Base-by-base conservation (phyloP, 2,329 filamentous ascomycete genomes). In the Didymella pinodella region DNA sequence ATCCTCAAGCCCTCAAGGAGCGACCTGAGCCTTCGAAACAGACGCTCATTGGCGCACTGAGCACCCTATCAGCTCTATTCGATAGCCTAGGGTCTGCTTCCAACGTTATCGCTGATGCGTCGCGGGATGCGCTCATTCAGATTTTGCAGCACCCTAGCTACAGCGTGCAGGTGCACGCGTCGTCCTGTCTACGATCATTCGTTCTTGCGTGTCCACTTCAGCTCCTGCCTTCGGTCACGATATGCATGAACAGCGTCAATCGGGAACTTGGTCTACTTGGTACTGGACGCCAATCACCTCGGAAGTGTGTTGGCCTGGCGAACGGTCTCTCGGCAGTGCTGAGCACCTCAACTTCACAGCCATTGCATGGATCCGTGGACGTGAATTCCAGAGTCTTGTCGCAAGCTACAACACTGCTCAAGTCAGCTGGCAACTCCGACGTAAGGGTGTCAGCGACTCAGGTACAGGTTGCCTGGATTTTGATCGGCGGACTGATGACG, bases 401-500 rank as follows among this genome's bases (percentile, higher is more conserved):
- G 7, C 93, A 97, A 81, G 93, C 95, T 1, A 98, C 93, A 0
- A 91, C 92, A 38, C 82, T 99, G 28, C 84, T 99, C 38, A 99
- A 99, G 77, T 93, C 90, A 0, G 97, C 93, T 75, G 89, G 93
- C 45, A 92, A 92, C 72, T 95, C 92, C 1, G 94, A 99, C 74
- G 82, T 99, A 52, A 88, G 94, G 28, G 88, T 95, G 34, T 96
- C 95, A 7, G 92, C 92, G 69, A 97, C 93, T 1, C 95, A 99
- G 73, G 93, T 99, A 25, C 95, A 99, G 74, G 93, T 99, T 2
- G 95, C 95, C 5, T 99, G 95, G 94, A 96, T 96, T 47, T 82
- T 99, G 57, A 96, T 99, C 46, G 95, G 96, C 36, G 95, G 96
- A 0, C 81, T 99, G 54, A 98, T 98, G 94, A 93, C 93, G 0